phyloP scores from a whole-genome alignment of 495 filamentous ascomycete genomes.

The Glonium stellatum region DNA sequence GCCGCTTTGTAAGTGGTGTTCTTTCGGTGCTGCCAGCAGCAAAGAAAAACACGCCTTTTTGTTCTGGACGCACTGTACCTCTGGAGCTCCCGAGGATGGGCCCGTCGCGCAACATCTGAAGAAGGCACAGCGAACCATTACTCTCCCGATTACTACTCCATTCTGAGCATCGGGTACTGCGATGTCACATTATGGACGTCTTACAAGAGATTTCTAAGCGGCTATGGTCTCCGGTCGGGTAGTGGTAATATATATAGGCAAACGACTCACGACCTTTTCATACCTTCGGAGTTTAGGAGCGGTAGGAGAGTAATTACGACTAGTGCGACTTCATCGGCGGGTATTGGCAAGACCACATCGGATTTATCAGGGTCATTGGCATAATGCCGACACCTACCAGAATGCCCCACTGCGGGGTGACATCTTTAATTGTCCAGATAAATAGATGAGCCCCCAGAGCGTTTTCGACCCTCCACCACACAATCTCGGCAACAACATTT shows the following conservation, averaged over 20 bases:
- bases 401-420: not conserved
- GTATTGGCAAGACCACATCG: not conserved
- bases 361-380: not conserved
- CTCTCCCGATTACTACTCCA: too few relatives aligned
- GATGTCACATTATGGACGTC: too few relatives aligned
- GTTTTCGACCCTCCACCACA: not conserved
- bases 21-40: not conserved
- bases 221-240: too few relatives aligned
- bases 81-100: not conserved
- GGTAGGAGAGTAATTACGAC: not conserved
- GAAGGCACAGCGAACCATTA: too few relatives aligned
- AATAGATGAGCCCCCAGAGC: not conserved
- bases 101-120: not conserved
- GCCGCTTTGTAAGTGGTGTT: not conserved
- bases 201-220: not conserved
- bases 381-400: not conserved
- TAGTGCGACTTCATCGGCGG: not conserved
- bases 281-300: not conserved
- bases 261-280: not conserved
- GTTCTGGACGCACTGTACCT: too few relatives aligned
- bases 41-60: not conserved
- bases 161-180: not conserved
- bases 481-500: not conserved
- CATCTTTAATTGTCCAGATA: not conserved
- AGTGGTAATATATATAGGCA: too few relatives aligned